Percentiles rank a stretch among this genome's conserved stretches.
Evolutionary conservation across 495 filamentous ascomycete genomes (phyloP).

Genomic region (Immersiella caudata): DNA sequence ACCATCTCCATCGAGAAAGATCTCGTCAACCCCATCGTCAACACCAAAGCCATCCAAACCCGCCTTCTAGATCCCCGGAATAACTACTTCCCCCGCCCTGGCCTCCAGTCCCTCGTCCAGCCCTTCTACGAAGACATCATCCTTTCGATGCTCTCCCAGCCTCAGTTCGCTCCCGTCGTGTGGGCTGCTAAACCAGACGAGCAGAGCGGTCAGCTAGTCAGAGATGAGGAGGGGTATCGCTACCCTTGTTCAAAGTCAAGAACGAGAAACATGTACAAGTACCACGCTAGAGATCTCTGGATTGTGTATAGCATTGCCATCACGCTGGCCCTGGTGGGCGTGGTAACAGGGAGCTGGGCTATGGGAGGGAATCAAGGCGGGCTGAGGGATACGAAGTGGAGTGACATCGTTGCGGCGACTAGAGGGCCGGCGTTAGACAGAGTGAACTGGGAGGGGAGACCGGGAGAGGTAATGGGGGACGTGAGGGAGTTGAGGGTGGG

Average conservation of each 20-base stretch:
- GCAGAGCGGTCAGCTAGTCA: constrained; percentile 26
- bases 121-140: constrained; percentile 43
- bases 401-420: constrained; percentile 43
- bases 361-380: constrained; percentile 38
- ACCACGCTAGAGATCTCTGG: constrained; percentile 41
- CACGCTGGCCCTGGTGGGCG: constrained; percentile 29
- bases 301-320: constrained; percentile 43
- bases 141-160: constrained; percentile 38
- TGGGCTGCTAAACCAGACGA: constrained; percentile 40
- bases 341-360: constrained; percentile 32
- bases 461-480: constrained; percentile 17
- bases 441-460: constrained; percentile 30
- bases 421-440: constrained; percentile 39
- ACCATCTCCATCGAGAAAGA: constrained; percentile 36
- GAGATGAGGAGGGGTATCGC: constrained; percentile 9
- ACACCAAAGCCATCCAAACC: constrained; percentile 42
- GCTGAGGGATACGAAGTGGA: constrained; percentile 41
- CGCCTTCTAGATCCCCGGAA: constrained; percentile 34
- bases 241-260: constrained; percentile 39
- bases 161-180: constrained; percentile 39
- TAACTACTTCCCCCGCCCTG: constrained; percentile 34
- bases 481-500: constrained; percentile 34
- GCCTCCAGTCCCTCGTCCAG: constrained; percentile 30
- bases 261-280: constrained; percentile 36
- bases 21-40: constrained; percentile 38